Base-by-base conservation (phyloP, 495 filamentous ascomycete genomes). In the Letharia columbiana region DNA sequence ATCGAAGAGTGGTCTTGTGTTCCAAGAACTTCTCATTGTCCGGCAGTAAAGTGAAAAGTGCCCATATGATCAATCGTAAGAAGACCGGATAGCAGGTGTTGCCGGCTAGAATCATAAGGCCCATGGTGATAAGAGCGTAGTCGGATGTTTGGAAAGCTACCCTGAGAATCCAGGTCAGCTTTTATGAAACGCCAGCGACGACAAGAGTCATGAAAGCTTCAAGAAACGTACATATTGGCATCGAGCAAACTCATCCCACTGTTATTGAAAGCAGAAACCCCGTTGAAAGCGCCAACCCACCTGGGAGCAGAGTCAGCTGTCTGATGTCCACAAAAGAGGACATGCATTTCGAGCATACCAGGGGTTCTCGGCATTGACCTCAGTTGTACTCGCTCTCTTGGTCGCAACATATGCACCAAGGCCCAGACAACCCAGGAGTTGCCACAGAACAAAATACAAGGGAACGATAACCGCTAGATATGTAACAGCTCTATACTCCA, bases 161-260 rank as follows among this genome's bases (percentile, higher is more conserved):
- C 80, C 76, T 41, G 4, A 33, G 13, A 13, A 33, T 56, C 10
- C 13, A 18, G 1, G 31, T 56, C 58, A 7, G n/a, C 33, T 20
- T 37, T 65, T 33, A 18, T 1, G 3, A 20, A 44, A 15, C 35
- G 15, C 50, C n/a, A 37, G 31, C 49, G 12, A 47, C 23, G 9
- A 62, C 31, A 35, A n/a, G n/a, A 28, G 54, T 35, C 8, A 6
- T 33, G 20, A 28, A 28, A 44, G 49, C 28, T 33, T 56, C 2
- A 37, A 8, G 40, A 42, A n/a, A 58, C 66, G 71, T 77, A 82
- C 87, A 95, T 91, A 68, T 95, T 95, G 28, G 82, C 79, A 74
- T 95, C 91, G 52, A 96, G 74, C 42, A 96, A 82, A 28, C 84
- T 85, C 91, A 96, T 92, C 31, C 91, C 91, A 31, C 83, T 88